These are phyloP conservation scores for Aphanoascus verrucosus DNA, from an alignment of 2,329 filamentous ascomycete genomes.

Conservation along the genomic window DNA sequence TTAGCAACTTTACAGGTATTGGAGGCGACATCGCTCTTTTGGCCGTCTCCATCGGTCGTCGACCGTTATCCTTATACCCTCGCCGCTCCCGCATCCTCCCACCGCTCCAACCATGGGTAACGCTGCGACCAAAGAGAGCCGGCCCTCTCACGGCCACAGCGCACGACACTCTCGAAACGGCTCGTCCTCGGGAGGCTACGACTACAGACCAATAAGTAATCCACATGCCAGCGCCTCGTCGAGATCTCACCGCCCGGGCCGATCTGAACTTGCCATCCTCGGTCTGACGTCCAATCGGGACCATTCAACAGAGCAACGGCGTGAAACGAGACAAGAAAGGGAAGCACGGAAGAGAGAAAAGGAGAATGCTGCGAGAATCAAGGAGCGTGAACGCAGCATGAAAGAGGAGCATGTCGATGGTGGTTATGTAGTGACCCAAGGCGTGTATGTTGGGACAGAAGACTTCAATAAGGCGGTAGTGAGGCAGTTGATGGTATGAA, in stretches of 20 bases:
- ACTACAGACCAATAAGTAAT: conserved; percentile 4
- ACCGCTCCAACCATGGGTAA: conserved; percentile 33
- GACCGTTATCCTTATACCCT: not conserved
- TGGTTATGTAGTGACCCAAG: conserved; percentile 85
- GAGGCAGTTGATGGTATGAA: conserved; percentile 72
- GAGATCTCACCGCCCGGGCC: conserved; percentile 37
- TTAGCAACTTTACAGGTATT: not conserved
- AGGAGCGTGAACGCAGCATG: conserved; percentile 83
- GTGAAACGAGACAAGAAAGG: conserved; percentile 83
- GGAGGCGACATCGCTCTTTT: not conserved
- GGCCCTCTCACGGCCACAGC: conserved; percentile 19
- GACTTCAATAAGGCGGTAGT: conserved; percentile 87
- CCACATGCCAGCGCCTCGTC: conserved; percentile 15
- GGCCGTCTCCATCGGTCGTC: not conserved
- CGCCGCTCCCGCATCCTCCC: not conserved
- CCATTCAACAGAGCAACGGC: conserved; percentile 47
- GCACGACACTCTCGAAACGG: conserved; percentile 11
- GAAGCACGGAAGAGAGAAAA: conserved; percentile 77
- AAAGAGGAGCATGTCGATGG: conserved; percentile 88
- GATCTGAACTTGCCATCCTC: conserved; percentile 50
- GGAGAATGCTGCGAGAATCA: conserved; percentile 62
- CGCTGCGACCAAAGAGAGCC: conserved; percentile 38
- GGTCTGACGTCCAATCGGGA: conserved; percentile 45
- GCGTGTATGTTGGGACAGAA: conserved; percentile 82
- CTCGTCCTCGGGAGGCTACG: conserved; percentile 6